A percentile compares a stretch with the other conserved stretches of the same genome.
Evolutionary conservation across 371 early-diverging fungal species (phyloP).

Genomic region (Mucor circinelloides): DNA sequence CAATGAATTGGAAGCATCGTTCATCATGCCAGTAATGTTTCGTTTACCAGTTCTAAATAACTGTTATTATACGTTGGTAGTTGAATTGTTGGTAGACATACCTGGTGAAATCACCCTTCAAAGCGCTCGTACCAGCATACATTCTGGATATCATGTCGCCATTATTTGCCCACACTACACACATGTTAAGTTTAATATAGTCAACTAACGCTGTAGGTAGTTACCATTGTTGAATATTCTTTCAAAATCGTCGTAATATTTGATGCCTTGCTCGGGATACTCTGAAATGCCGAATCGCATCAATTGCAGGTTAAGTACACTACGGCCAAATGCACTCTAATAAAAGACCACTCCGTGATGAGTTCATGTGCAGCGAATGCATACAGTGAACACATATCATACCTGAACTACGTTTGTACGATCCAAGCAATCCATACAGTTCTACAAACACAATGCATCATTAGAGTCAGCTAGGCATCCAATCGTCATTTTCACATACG

Average conservation of each 20-base stretch:
- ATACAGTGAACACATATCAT: background rate
- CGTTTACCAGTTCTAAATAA: constrained; percentile 60
- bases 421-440: constrained; percentile 99
- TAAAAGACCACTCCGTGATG: background rate
- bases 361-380: background rate
- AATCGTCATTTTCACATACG: constrained; percentile 23
- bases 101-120: constrained; percentile 74
- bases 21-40: constrained; percentile 72
- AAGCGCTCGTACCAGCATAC: constrained; percentile 73
- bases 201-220: no score
- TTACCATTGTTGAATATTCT: constrained; percentile 60
- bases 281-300: constrained; percentile 67
- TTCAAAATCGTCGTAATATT: constrained; percentile 63
- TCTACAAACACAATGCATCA: constrained; percentile 43
- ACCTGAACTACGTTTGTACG: constrained; percentile 97
- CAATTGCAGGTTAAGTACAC: constrained; percentile 68
- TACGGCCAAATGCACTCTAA: constrained; percentile 84
- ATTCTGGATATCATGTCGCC: constrained; percentile 66
- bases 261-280: constrained; percentile 63
- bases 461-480: background rate
- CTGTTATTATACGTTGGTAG: background rate
- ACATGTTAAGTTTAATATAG: background rate
- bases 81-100: constrained; percentile 5
- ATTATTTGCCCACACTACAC: constrained; percentile 67
- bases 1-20: constrained; percentile 74